A percentile compares a stretch with the other conserved stretches of the same genome.
phyloP scores from a whole-genome alignment of 2,329 filamentous ascomycete species.

The Stachybotrys echinatus region DNA sequence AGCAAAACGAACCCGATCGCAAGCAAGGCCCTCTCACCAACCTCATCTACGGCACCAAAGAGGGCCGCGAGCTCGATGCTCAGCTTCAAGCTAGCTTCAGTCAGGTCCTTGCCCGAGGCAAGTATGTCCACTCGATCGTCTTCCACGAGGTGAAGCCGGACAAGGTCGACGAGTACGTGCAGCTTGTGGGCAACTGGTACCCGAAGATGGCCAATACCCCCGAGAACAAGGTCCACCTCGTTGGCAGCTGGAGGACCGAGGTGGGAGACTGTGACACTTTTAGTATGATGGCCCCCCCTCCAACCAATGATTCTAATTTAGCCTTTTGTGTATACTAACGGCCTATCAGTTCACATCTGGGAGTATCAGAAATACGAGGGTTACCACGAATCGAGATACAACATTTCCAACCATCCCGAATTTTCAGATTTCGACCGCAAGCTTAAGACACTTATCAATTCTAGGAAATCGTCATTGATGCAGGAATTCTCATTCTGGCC shows the following conservation, averaged over 20 bases:
- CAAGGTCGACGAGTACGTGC: constrained; percentile 89
- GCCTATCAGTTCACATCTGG: constrained; percentile 87
- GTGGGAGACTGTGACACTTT: constrained; percentile 97
- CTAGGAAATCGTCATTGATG: constrained; percentile 89
- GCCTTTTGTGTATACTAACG: constrained; percentile 10
- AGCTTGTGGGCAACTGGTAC: constrained; percentile 87
- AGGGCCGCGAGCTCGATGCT: constrained; percentile 87
- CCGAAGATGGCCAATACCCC: constrained; percentile 78
- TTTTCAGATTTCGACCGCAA: constrained; percentile 79
- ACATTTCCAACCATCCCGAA: constrained; percentile 76
- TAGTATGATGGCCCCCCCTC: constrained; percentile 65
- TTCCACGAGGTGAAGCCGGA: constrained; percentile 95
- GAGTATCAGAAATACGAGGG: constrained; percentile 97
- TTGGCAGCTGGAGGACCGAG: constrained; percentile 97
- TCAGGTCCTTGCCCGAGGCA: constrained; percentile 88
- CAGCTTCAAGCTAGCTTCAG: constrained; percentile 96
- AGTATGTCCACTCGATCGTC: constrained; percentile 97
- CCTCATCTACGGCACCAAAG: constrained; percentile 94
- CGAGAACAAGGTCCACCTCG: constrained; percentile 91
- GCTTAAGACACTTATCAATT: constrained; percentile 77
- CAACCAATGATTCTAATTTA: no score
- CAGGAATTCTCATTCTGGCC: constrained; percentile 99
- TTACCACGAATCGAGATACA: constrained; percentile 87
- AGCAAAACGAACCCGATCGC: constrained; percentile 53
- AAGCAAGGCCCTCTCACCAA: constrained; percentile 72